Conservation (phyloP, 1,139 yeast species). For the Nematodospora anomalae region DNA sequence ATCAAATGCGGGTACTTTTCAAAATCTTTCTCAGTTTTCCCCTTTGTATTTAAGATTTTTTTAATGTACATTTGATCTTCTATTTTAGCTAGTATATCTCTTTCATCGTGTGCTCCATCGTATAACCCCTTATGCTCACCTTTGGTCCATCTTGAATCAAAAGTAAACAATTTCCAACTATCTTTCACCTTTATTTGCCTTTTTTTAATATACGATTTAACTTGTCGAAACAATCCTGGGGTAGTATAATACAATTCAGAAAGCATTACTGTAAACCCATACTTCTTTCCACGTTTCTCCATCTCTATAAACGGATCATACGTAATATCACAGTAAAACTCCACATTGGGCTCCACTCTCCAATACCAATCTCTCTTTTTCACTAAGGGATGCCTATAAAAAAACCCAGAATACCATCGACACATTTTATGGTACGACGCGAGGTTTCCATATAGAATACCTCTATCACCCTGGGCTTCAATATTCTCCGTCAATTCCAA, state of each 20-base stretch:
- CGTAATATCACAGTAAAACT: constrained; percentile 84
- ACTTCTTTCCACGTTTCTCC: constrained; percentile 66
- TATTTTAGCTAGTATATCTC: constrained; percentile 26
- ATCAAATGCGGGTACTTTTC: constrained; percentile 23
- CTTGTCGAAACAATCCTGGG: constrained; percentile 74
- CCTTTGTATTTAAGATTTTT: constrained; percentile 21
- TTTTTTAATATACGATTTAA: constrained; percentile 57
- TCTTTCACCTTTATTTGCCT: constrained; percentile 49
- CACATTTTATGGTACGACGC: constrained; percentile 75
- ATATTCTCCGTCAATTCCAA: constrained; percentile 53
- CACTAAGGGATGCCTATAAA: constrained; percentile 73
- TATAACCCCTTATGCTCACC: constrained; percentile 25
- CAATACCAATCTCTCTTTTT: constrained; percentile 81
- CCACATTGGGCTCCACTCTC: constrained; percentile 91
- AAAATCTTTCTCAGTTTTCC: constrained; percentile 19
- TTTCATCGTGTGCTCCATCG: constrained; percentile 17
- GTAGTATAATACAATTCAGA: constrained; percentile 76
- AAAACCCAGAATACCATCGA: constrained; percentile 73
- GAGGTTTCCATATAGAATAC: constrained; percentile 77
- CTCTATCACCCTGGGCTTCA: constrained; percentile 74
- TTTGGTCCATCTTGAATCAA: constrained; percentile 25
- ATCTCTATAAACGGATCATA: constrained; percentile 88
- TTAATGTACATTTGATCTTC: constrained; percentile 29
- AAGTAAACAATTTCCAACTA: constrained; percentile 58
- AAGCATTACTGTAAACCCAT: constrained; percentile 80